Conservation (phyloP, 73 alveolate species). For the Paramecium tetraurelia region DNA sequence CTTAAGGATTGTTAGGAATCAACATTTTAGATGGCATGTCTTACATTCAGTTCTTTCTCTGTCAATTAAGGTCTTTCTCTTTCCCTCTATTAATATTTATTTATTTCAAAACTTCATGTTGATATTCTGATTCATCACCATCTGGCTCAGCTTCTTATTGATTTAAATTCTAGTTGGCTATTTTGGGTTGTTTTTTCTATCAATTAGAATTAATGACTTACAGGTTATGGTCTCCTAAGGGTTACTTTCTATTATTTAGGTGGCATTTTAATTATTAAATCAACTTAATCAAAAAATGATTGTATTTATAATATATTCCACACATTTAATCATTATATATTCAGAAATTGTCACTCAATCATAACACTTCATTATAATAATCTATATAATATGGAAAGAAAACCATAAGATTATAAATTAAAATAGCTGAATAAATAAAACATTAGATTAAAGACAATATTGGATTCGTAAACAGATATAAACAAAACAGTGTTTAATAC, state of each 20-base stretch:
- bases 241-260: background rate
- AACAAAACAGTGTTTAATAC: background rate
- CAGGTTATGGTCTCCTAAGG: background rate
- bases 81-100: background rate
- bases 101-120: background rate
- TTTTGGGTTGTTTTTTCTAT: background rate
- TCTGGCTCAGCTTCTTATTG: background rate
- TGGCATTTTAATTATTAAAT: background rate
- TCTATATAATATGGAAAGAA: too few species aligned
- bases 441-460: too few species aligned
- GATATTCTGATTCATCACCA: background rate
- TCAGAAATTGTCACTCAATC: too few species aligned
- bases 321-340: background rate
- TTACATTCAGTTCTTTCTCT: constrained; percentile 71
- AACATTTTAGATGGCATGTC: constrained; percentile 77
- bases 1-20: constrained; percentile 80
- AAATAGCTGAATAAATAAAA: too few species aligned
- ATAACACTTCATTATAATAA: too few species aligned
- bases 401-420: too few species aligned
- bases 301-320: background rate
- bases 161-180: background rate
- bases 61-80: constrained; percentile 43
- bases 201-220: too few species aligned
- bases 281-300: background rate
- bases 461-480: too few species aligned